Conservation (phyloP, 2,329 filamentous ascomycete genomes). For the Herpotrichia juniperi region DNA sequence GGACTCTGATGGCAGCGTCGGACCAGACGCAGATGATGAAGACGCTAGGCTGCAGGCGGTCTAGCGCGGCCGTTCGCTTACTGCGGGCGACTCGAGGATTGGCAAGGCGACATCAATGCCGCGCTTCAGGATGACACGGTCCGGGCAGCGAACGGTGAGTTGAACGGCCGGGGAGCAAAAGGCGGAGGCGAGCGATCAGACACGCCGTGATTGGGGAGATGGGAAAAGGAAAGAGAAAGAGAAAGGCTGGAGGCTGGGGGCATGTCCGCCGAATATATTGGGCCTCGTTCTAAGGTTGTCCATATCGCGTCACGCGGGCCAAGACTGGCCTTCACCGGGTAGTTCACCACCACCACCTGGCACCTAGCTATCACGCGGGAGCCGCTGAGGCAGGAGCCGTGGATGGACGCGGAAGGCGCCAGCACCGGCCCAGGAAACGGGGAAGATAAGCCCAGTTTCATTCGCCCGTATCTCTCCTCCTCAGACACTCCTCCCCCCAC, state of each 20-base stretch:
- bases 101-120: constrained; percentile 1
- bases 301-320: constrained; percentile 4
- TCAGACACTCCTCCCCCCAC: too few relatives aligned
- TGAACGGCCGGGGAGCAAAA: neutral
- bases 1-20: constrained; percentile 4
- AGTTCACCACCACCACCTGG: too few relatives aligned
- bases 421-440: neutral
- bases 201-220: constrained; percentile 1
- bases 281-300: neutral
- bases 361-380: neutral
- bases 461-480: neutral
- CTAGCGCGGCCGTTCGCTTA: constrained; percentile 17
- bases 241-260: neutral
- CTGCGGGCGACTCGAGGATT: constrained; percentile 4
- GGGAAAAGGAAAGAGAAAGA: neutral
- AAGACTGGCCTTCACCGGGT: too few relatives aligned
- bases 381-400: neutral
- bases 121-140: neutral
- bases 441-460: neutral
- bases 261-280: neutral
- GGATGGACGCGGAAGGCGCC: neutral
- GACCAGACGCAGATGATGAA: constrained; percentile 5
- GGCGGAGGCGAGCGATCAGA: neutral
- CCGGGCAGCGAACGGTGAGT: neutral
- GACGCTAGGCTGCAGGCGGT: constrained; percentile 25